These are phyloP conservation scores for Metschnikowia picachoensis DNA, from an alignment of 805 yeast genomes.

Conservation along the genomic window DNA sequence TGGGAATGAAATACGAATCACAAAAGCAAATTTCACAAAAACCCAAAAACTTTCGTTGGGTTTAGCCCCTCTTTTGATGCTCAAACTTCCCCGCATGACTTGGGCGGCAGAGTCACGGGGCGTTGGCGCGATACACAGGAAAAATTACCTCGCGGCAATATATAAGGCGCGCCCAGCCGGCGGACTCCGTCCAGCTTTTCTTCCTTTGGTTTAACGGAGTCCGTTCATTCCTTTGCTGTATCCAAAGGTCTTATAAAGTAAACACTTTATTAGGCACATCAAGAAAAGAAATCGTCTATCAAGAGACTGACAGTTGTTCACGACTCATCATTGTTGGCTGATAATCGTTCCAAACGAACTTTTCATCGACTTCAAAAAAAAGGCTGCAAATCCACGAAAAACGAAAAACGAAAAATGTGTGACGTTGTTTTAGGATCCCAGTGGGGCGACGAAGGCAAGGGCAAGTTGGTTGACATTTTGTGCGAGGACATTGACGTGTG, in stretches of 20 bases:
- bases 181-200: constrained; percentile 8
- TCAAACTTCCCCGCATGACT: no score
- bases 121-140: neutral
- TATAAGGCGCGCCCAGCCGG: constrained; percentile 4
- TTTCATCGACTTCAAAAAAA: neutral
- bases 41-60: neutral
- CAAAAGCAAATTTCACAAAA: no score
- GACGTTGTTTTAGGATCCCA: constrained; percentile 97
- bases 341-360: neutral
- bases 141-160: neutral
- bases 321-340: neutral
- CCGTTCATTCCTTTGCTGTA: constrained; percentile 25
- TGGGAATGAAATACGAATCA: no score
- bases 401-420: constrained; percentile 46
- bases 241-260: constrained; percentile 15
- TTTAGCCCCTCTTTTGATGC: no score
- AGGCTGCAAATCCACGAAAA: neutral
- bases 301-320: no score
- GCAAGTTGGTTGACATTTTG: constrained; percentile 90
- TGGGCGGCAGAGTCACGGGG: constrained; percentile 5
- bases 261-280: neutral
- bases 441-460: constrained; percentile 99
- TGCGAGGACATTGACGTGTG: constrained; percentile 96
- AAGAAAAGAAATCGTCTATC: no score
- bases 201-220: constrained; percentile 26